A percentile compares a stretch with the other conserved stretches of the same genome.
Conservation (phyloP, 2,329 filamentous ascomycete genomes). For the Rhytidhysteron rufulum region DNA sequence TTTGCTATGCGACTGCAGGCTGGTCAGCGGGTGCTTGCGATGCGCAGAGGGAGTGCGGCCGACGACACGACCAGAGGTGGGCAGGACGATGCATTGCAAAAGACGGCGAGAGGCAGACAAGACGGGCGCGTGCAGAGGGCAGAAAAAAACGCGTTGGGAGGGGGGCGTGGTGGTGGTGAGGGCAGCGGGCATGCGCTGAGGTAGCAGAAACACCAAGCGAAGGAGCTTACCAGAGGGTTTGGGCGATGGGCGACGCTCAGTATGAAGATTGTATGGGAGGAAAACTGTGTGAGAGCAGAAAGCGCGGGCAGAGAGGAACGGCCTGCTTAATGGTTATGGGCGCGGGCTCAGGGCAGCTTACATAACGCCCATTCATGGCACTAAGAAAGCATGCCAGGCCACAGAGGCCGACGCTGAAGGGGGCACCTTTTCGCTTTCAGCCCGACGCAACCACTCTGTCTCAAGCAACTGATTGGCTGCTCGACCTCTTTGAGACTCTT, state of each 20-base stretch:
- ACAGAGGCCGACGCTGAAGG: not conserved
- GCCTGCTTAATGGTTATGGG: too few species aligned
- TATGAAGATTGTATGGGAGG: constrained; percentile 5
- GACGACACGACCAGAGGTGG: constrained; percentile 25
- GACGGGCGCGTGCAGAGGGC: constrained; percentile 13
- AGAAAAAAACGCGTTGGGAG: constrained; percentile 30
- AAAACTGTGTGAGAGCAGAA: not conserved
- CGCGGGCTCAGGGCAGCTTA: too few species aligned
- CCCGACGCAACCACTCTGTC: not conserved
- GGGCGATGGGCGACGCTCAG: constrained; percentile 1
- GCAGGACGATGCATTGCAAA: constrained; percentile 8
- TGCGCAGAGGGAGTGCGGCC: constrained; percentile 16
- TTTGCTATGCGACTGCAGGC: constrained; percentile 25
- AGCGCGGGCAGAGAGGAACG: not conserved
- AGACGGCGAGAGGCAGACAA: constrained; percentile 24
- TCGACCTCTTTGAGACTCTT: not conserved
- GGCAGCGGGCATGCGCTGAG: constrained; percentile 12
- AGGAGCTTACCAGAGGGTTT: constrained; percentile 5
- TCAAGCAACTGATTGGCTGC: not conserved
- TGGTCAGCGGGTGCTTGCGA: constrained; percentile 25
- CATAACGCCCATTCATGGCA: too few species aligned
- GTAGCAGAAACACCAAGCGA: constrained; percentile 1
- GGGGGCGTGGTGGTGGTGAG: constrained; percentile 22
- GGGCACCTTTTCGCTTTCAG: not conserved
- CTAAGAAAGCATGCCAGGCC: not conserved